A percentile compares a stretch with the other conserved stretches of the same genome.
phyloP scores from a whole-genome alignment of 106 monocot genomes.

The Dendrobium catenatum region DNA sequence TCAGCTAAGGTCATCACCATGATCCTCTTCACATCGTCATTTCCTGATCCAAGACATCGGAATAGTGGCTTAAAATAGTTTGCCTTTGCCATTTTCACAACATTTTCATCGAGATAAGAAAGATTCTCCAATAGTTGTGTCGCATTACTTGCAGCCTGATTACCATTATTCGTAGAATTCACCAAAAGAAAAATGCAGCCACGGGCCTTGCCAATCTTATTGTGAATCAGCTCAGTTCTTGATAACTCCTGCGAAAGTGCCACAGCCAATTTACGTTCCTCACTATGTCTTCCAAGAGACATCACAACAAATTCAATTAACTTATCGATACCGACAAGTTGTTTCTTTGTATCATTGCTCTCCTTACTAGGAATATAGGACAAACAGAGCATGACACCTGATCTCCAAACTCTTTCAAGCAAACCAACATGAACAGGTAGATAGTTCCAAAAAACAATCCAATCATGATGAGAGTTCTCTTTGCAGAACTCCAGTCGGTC shows the following conservation, averaged over 20 bases:
- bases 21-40: constrained; percentile 15
- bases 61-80: constrained; percentile 32
- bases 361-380: constrained; percentile 22
- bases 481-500: constrained; percentile 16
- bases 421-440: constrained; percentile 26
- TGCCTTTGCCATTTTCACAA: constrained; percentile 25
- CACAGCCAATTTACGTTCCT: constrained; percentile 26
- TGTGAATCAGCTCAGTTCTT: constrained; percentile 8
- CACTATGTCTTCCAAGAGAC: constrained; percentile 20
- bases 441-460: constrained; percentile 24
- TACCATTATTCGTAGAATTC: constrained; percentile 23
- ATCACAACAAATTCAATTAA: constrained; percentile 18
- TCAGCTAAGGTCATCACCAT: constrained; percentile 31
- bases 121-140: constrained; percentile 22
- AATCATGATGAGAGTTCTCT: constrained; percentile 20
- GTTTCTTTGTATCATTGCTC: constrained; percentile 17
- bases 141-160: constrained; percentile 28
- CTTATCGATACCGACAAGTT: constrained; percentile 25
- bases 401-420: constrained; percentile 9
- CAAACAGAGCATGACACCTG: constrained; percentile 9
- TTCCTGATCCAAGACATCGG: constrained; percentile 19
- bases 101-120: constrained; percentile 30
- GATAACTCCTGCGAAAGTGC: constrained; percentile 21
- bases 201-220: constrained; percentile 19
- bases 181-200: constrained; percentile 36